Percentiles rank a stretch among this genome's conserved stretches.
Conservation (phyloP, 208 protist genomes). For the Trypanosoma congolense region DNA sequence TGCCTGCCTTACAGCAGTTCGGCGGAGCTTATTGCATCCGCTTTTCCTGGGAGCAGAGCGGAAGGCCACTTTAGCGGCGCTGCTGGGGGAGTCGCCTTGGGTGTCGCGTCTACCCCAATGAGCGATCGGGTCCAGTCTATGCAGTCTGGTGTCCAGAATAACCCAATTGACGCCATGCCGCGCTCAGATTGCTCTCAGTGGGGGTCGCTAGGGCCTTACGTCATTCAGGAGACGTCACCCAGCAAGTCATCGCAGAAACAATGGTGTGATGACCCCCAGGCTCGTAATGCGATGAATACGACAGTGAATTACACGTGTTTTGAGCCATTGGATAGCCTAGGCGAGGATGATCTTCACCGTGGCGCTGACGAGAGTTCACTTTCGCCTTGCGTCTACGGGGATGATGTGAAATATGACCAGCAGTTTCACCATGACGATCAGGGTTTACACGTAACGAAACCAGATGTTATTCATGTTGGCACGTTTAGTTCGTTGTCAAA, state of each 20-base stretch:
- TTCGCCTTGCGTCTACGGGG: conserved; percentile 9
- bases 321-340: conserved; percentile 17
- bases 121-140: conserved; percentile 7
- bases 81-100: neutral
- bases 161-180: neutral
- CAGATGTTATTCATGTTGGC: conserved; percentile 91
- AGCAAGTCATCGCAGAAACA: conserved; percentile 19
- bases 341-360: conserved; percentile 16
- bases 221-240: conserved; percentile 10
- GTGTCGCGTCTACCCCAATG: conserved; percentile 5
- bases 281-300: neutral
- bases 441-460: conserved; percentile 7
- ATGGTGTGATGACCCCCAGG: conserved; percentile 10
- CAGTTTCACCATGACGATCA: conserved; percentile 11
- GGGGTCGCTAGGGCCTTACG: conserved; percentile 7
- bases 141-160: neutral
- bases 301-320: conserved; percentile 22
- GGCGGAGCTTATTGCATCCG: conserved; percentile 7
- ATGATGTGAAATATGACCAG: conserved; percentile 18
- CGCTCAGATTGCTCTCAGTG: conserved; percentile 8
- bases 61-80: conserved; percentile 8
- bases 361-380: neutral
- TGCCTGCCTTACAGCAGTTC: conserved; percentile 8
- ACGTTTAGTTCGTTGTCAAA: conserved; percentile 92
- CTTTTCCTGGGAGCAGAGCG: conserved; percentile 11